These are phyloP conservation scores for Potentilla sterilis DNA, from an alignment of 306 rosid species.

Conservation along the genomic window DNA sequence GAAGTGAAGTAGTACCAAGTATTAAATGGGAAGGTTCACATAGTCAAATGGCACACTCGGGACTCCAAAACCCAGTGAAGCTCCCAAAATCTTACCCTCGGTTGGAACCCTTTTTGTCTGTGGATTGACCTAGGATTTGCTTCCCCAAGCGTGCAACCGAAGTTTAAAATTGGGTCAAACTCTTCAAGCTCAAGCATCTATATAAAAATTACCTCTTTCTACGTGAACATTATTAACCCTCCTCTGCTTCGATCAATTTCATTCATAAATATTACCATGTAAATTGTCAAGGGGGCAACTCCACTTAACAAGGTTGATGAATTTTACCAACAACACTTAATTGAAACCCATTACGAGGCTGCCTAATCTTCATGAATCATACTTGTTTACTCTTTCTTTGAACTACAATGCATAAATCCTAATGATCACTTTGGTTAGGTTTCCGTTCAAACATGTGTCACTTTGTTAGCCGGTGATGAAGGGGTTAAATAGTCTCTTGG, in stretches of 20 bases:
- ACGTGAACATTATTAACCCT: conserved; percentile 49
- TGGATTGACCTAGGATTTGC: conserved; percentile 67
- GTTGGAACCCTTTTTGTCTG: conserved; percentile 72
- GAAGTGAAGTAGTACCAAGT: conserved; percentile 31
- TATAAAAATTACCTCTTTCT: conserved; percentile 44
- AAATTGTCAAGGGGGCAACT: conserved; percentile 5
- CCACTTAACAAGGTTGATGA: conserved; percentile 3
- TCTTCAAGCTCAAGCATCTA: conserved; percentile 49
- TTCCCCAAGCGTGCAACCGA: conserved; percentile 66
- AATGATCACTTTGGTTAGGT: background rate
- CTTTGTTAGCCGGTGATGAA: background rate
- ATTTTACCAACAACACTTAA: conserved; percentile 15
- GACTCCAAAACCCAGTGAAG: conserved; percentile 69
- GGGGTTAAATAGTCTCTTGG: background rate
- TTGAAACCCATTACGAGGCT: conserved; percentile 8
- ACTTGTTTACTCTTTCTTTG: background rate
- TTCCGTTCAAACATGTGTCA: background rate
- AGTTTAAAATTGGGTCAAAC: conserved; percentile 49
- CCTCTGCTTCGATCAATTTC: conserved; percentile 15
- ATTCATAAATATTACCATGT: conserved; percentile 6
- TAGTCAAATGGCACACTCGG: conserved; percentile 67
- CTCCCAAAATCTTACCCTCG: conserved; percentile 74
- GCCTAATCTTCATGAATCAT: conserved; percentile 6
- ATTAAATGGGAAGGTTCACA: conserved; percentile 34
- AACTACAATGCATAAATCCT: background rate